A percentile compares a stretch with the other conserved stretches of the same genome.
Conservation (phyloP, 441 rosid genomes). For the Flueggea neowawraea region DNA sequence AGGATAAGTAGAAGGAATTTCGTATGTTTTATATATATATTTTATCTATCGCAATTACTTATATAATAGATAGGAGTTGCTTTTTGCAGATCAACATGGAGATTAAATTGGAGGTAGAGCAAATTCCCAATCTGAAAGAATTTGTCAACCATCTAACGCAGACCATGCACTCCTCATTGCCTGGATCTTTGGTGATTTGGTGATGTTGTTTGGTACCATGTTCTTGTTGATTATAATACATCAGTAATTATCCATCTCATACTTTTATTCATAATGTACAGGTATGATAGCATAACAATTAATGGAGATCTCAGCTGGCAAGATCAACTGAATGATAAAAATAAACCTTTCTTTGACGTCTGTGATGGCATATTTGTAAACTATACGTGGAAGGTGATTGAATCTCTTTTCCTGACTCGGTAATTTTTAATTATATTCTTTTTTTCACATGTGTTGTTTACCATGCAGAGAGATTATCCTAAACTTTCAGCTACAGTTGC, state of each 20-base stretch:
- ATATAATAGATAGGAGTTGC: constrained; percentile 14
- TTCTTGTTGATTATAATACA: no score
- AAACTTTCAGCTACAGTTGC: constrained; percentile 69
- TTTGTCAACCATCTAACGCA: constrained; percentile 67
- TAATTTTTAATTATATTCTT: neutral
- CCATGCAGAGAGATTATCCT: constrained; percentile 51
- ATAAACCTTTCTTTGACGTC: constrained; percentile 79
- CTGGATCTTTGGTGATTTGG: constrained; percentile 80
- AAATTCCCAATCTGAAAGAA: constrained; percentile 55
- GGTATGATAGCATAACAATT: constrained; percentile 81
- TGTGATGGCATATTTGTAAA: constrained; percentile 83
- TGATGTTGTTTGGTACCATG: constrained; percentile 8
- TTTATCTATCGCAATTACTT: constrained; percentile 1
- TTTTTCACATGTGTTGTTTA: neutral
- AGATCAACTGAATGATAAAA: constrained; percentile 59
- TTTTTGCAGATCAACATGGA: constrained; percentile 73
- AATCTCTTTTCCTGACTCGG: constrained; percentile 8
- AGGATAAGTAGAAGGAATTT: neutral
- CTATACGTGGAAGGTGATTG: constrained; percentile 70
- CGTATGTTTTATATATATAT: neutral
- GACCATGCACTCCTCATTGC: constrained; percentile 56
- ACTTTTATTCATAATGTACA: constrained; percentile 19
- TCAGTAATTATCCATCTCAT: no score
- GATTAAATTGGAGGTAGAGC: constrained; percentile 38
- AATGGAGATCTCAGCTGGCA: constrained; percentile 66